Conservation (phyloP, 805 yeast genomes). For the Naumovozyma baii region DNA sequence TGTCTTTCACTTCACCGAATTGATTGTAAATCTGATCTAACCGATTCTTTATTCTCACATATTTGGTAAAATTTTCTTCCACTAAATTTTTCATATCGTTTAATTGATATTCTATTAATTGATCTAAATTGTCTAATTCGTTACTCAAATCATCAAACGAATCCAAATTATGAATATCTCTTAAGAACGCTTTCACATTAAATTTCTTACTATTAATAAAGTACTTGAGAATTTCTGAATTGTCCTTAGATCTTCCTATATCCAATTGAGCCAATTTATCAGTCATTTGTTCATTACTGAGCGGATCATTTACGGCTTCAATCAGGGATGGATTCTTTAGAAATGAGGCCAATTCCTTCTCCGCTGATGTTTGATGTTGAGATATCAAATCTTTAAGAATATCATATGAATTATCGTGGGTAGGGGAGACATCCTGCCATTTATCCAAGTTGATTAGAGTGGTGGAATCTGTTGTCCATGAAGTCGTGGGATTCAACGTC, state of each 20-base stretch:
- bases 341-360: slow-evolving; percentile 17
- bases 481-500: slow-evolving; percentile 33
- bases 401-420: slow-evolving; percentile 27
- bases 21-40: slow-evolving; percentile 52
- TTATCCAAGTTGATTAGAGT: slow-evolving; percentile 16
- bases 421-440: slow-evolving; percentile 18
- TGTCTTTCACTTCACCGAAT: slow-evolving; percentile 28
- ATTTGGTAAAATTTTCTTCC: slow-evolving; percentile 50
- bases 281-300: slow-evolving; percentile 35
- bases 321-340: slow-evolving; percentile 9
- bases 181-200: slow-evolving; percentile 46
- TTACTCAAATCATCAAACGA: slow-evolving; percentile 40
- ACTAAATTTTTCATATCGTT: slow-evolving; percentile 42
- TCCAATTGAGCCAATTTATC: slow-evolving; percentile 36
- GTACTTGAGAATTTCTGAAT: slow-evolving; percentile 34
- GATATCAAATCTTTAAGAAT: slow-evolving; percentile 24
- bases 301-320: slow-evolving; percentile 38
- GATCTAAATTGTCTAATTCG: slow-evolving; percentile 42
- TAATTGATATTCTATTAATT: slow-evolving; percentile 40
- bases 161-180: slow-evolving; percentile 46
- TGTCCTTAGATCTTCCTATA: slow-evolving; percentile 12
- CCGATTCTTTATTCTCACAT: slow-evolving; percentile 54
- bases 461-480: slow-evolving; percentile 32
- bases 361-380: slow-evolving; percentile 21
- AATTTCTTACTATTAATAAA: slow-evolving; percentile 50